Evolutionary conservation across 768 basidiomycete genomes (phyloP).

Genomic region (Boletales sp.): DNA sequence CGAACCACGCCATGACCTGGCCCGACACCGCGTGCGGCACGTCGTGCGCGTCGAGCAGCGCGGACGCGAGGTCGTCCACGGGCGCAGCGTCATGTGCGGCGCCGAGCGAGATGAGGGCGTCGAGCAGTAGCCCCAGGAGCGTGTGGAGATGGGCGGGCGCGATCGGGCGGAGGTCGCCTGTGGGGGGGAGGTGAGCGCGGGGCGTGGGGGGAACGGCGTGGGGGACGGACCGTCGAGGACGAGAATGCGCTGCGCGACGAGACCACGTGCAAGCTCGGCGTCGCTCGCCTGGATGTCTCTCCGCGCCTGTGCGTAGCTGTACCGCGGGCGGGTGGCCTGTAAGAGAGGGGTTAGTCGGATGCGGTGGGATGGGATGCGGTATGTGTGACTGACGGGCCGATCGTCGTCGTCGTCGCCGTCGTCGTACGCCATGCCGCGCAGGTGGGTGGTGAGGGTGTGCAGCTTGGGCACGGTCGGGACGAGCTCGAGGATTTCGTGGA

Average conservation of each 20-base stretch:
- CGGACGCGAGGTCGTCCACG: conserved; percentile 53
- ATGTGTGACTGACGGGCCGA: conserved; percentile 23
- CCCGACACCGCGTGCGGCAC: conserved; percentile 54
- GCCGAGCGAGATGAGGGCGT: conserved; percentile 61
- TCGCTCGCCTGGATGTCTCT: conserved; percentile 80
- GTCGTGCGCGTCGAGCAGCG: conserved; percentile 72
- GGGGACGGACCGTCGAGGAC: conserved; percentile 54
- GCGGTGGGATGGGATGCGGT: background rate
- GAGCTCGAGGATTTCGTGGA: conserved; percentile 83
- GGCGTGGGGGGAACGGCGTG: background rate
- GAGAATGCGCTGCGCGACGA: conserved; percentile 70
- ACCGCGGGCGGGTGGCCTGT: conserved; percentile 41
- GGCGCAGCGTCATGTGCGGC: conserved; percentile 50
- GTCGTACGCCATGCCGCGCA: conserved; percentile 68
- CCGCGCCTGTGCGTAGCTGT: conserved; percentile 54
- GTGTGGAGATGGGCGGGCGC: conserved; percentile 60
- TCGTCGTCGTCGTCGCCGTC: conserved; percentile 48
- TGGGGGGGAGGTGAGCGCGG: background rate
- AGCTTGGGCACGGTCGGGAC: conserved; percentile 73
- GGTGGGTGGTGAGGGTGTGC: conserved; percentile 56
- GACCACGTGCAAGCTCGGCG: conserved; percentile 58
- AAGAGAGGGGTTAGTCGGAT: background rate
- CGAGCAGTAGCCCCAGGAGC: conserved; percentile 74
- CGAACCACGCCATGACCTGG: conserved; percentile 85
- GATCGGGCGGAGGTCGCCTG: conserved; percentile 74